phyloP scores from a whole-genome alignment of 2,329 filamentous ascomycete species.

The Aschersonia sp. region DNA sequence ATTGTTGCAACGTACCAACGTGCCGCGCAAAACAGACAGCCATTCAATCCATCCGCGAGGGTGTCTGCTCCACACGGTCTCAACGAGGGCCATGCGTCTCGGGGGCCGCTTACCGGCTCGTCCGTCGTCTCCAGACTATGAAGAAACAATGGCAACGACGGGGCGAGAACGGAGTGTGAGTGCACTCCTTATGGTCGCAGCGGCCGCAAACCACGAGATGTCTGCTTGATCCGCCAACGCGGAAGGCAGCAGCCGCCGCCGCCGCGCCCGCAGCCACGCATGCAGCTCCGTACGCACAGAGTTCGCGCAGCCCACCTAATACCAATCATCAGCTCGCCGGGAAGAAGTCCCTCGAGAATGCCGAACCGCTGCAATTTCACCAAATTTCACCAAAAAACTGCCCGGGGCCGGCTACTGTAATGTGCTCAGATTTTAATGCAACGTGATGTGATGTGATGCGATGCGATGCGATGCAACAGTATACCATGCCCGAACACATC shows the following conservation, averaged over 20 bases:
- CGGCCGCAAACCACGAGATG: no score
- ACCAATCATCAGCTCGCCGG: background rate
- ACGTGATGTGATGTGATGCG: constrained; percentile 1
- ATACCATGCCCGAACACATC: background rate
- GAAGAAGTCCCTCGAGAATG: background rate
- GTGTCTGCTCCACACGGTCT: background rate
- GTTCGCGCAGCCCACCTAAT: no score
- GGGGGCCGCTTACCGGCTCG: background rate
- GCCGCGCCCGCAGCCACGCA: background rate
- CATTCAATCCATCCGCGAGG: background rate
- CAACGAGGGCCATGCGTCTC: background rate
- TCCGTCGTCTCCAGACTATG: background rate
- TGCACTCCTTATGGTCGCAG: no score
- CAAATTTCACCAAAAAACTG: background rate
- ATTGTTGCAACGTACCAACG: background rate
- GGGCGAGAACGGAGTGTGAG: no score
- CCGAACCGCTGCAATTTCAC: background rate
- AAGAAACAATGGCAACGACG: no score
- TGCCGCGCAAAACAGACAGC: background rate
- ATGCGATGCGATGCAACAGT: constrained; percentile 3
- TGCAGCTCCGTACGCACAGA: background rate
- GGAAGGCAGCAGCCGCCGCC: background rate
- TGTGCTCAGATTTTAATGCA: background rate
- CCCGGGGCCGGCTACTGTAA: background rate
- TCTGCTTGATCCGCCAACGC: background rate